Evolutionary conservation across 2,329 filamentous ascomycete species (phyloP), one percentile per base, ranked within the genome.

Genomic region (Diplodia sapinea): DNA sequence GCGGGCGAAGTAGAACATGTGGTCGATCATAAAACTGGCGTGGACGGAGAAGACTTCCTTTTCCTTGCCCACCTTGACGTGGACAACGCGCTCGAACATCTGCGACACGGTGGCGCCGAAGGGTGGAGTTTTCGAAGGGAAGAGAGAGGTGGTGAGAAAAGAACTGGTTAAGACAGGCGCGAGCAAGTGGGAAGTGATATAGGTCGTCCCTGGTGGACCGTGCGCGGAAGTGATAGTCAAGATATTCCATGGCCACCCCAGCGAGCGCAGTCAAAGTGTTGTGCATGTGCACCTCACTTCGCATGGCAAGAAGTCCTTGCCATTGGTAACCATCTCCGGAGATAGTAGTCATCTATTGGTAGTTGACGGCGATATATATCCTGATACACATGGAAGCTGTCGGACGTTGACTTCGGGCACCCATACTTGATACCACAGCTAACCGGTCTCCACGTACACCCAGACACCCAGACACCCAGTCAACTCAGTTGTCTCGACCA

Each of bases 1-100:
- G 50, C 51, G 50, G 3, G 33, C 36, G 26, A 55, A 55, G 63
- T 54, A 65, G 36, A 62, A 31, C 40, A 50, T 49, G 50, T 56
- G 50, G 36, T 38, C n/a, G 6, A 9, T 36, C 50, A 65, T 33
- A 9, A 56, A 26, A 26, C 9, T 38, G 17, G 63, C 43, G 38
- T 65, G 63, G 36, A 65, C 17, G 4, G 38, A 15, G 50, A 65
- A 65, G 7, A 9, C 15, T 17, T 47, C 38, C 13, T 15, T 23
- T 12, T 33, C 50, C 5, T 26, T 11, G 51, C 63, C 63, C 26
- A 65, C 63, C 20, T 54, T 31, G 36, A 65, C 43, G 23, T 20
- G 23, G 43, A 62, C 57, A 17, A 62, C 11, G 57, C 40, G 57
- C 57, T 62, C 40, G 40, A 50, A 62, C 9, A 8, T 17, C 38